Evolutionary conservation across 129 eudicot species (phyloP).

Genomic region (Flaveria linearis): DNA sequence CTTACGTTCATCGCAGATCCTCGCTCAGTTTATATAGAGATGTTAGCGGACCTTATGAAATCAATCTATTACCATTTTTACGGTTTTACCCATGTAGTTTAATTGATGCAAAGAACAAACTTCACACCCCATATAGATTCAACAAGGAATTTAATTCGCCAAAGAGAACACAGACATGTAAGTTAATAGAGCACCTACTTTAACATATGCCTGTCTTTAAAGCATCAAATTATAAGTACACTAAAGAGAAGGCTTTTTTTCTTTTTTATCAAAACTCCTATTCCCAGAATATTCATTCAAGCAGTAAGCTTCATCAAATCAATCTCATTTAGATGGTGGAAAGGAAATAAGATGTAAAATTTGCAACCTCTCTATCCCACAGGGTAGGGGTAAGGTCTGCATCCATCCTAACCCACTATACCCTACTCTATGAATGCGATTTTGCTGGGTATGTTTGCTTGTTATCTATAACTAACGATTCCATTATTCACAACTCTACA

Average conservation of each 20-base stretch:
- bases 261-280: background rate
- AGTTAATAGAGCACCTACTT: background rate
- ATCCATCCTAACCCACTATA: no score
- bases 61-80: background rate
- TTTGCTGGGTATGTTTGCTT: no score
- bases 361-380: no score
- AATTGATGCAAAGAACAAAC: background rate
- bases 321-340: conserved; percentile 1
- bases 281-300: background rate
- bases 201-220: conserved; percentile 6
- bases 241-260: background rate
- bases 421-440: no score
- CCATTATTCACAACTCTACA: background rate
- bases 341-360: background rate
- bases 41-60: background rate
- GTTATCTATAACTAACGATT: background rate
- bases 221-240: background rate
- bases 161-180: background rate
- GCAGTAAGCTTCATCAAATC: conserved; percentile 4
- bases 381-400: no score
- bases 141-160: background rate
- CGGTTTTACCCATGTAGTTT: background rate
- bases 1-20: no score
- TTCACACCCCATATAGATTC: background rate
- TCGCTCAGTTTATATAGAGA: no score